A percentile compares a stretch with the other conserved stretches of the same genome.
Evolutionary conservation across 805 yeast genomes (phyloP).

Genomic region (Cyberlindnera samutprakarnensis): DNA sequence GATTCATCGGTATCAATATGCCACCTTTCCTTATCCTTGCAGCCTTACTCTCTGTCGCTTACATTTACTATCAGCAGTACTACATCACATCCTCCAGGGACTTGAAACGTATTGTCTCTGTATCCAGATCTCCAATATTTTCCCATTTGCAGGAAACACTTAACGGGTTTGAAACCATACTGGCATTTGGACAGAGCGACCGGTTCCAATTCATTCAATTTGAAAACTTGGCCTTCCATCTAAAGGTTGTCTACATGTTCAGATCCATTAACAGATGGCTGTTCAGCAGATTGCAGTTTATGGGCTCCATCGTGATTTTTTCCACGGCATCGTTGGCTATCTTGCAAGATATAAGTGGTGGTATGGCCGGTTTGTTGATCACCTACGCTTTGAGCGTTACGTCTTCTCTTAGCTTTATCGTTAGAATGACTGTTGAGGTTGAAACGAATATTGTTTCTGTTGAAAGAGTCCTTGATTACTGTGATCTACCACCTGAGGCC

Average conservation of each 20-base stretch:
- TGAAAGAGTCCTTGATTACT: constrained; percentile 60
- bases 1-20: constrained; percentile 44
- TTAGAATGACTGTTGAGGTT: constrained; percentile 53
- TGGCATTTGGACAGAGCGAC: constrained; percentile 63
- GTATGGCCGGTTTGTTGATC: constrained; percentile 58
- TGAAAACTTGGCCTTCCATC: constrained; percentile 66
- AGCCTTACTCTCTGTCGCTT: constrained; percentile 39
- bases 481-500: constrained; percentile 39
- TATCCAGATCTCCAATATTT: constrained; percentile 68
- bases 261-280: constrained; percentile 69
- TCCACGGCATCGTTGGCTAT: constrained; percentile 41
- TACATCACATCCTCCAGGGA: constrained; percentile 71
- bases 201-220: constrained; percentile 58
- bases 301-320: constrained; percentile 50
- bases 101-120: constrained; percentile 62
- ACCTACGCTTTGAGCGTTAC: constrained; percentile 56
- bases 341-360: constrained; percentile 42
- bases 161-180: constrained; percentile 68
- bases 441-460: constrained; percentile 60
- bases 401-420: constrained; percentile 44
- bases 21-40: constrained; percentile 48
- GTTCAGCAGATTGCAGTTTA: constrained; percentile 50
- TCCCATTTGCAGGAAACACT: constrained; percentile 80
- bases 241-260: constrained; percentile 60
- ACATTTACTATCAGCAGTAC: constrained; percentile 62